Base-by-base conservation (phyloP, 1,139 yeast genomes). In the Kurtzmaniella quercitrusa region DNA sequence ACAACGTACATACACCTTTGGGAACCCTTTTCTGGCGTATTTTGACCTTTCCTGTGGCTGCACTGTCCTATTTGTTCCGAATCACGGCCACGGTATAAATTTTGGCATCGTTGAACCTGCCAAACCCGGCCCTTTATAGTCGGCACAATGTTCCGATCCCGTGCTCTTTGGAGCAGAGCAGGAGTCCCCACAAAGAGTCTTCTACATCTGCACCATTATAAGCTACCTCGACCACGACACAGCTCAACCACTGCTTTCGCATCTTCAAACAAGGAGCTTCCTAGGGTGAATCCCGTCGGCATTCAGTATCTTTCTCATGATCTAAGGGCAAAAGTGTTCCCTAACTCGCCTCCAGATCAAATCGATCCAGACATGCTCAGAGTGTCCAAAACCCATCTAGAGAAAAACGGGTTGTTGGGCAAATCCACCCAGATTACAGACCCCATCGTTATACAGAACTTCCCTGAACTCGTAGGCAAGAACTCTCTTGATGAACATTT, bases 401-500 rank as follows among this genome's bases (percentile, higher is more conserved):
- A 66, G 14, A 69, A 72, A 15, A 85, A 89, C 57, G 82, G 77
- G 1, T 67, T 94, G n/a, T 65, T 86, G 23, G 95, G 95, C 2
- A 91, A 88, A 59, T 79, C 79, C 49, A 89, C 97, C 1, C 75
- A 77, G n/a, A 62, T 80, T 6, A 63, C 75, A 1, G 75, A 74
- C 1, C 90, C 95, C 0, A 78, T 90, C 3, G 58, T 68, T 15
- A 77, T 93, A 41, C 63, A 73, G 1, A 54, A 62, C 39, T 63
- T 90, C 27, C 98, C 99, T 0, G 60, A 64, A 18, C 59, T 93
- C 23, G 79, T 81, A 41, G 98, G 98, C 0, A 44, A 50, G 1
- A 53, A 62, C 1, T 65, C 81, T 4, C 62, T 94, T 11, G 95
- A 86, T 57, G 96, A 89, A 57, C 98, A 94, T 66, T 94, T 94